Evolutionary conservation across 2,329 filamentous ascomycete genomes (phyloP), one percentile per base, ranked within the genome.

Genomic region (Aspergillus latus): DNA sequence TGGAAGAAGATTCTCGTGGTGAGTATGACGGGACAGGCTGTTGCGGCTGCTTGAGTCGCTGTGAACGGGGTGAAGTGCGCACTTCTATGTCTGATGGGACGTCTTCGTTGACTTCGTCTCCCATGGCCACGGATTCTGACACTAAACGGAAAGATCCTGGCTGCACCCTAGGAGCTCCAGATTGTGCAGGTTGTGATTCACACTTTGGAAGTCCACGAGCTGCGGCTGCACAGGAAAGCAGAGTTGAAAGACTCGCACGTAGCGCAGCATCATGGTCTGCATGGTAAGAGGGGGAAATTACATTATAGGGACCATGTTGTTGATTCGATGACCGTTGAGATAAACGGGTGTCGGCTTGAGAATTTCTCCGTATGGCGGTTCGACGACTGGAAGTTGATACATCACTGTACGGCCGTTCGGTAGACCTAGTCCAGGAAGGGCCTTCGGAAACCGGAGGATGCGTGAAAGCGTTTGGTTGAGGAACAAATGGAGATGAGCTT

Each of bases 191-290:
- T 46, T 69, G 69, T 39, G 59, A 68, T 46, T 73, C 76, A 57
- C 66, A 66, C 68, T 94, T 96, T 0, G 88, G 85, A 13, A 94
- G 79, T 3, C 89, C 88, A 42, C 94, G 84, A 1, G 93, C 94
- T 0, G 93, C 94, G 2, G 92, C 92, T 0, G 92, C 93, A 67
- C 91, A 96, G n/a, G 93, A 97, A 10, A 99, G 84, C 10, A 99
- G 82, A 0, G 94, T 97, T 0, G 92, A 96, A n/a, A 99, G 81
- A 48, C 91, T 96, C 16, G 94, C 92, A 34, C 94, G 87, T 9
- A 99, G 81, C 1, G 92, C 94, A 30, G 92, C 94, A 66, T 99
- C 94, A 66, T 97, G 92, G 65, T 97, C 92, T 47, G 90, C 87
- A 64, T 91, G 90, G 65, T 90, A 85, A 3, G 85, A 84, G 1